phyloP scores from a whole-genome alignment of 2,329 filamentous ascomycete genomes.

The Xylariaceae sp. region DNA sequence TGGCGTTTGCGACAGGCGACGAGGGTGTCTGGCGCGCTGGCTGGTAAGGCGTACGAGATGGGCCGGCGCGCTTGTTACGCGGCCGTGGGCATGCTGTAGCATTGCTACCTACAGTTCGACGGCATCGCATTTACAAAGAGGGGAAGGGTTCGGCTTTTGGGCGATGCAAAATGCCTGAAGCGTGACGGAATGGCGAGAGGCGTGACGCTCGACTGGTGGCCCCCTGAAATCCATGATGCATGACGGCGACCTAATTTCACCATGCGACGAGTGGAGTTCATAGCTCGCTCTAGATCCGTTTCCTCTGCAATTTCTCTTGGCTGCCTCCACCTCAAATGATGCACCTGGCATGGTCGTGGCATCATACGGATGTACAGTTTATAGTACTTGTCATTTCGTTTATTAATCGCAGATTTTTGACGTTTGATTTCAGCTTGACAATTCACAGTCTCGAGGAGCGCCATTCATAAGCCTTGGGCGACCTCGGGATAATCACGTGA shows the following conservation, averaged over 20 bases:
- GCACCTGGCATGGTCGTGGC: no score
- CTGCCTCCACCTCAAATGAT: no score
- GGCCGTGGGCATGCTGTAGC: constrained; percentile 37
- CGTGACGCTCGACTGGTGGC: background rate
- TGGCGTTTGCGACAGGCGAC: constrained; percentile 36
- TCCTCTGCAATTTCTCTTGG: no score
- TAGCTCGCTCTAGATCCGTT: no score
- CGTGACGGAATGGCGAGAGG: constrained; percentile 1
- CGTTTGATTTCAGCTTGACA: no score
- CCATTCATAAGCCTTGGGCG: no score
- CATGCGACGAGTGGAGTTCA: no score
- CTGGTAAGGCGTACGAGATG: constrained; percentile 51
- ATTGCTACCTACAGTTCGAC: constrained; percentile 31
- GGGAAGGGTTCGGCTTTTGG: background rate
- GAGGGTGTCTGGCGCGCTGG: constrained; percentile 40
- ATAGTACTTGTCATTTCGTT: no score
- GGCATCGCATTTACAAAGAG: constrained; percentile 20
- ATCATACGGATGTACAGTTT: no score
- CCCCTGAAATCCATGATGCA: background rate
- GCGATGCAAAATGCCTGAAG: background rate
- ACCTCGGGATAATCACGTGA: no score
- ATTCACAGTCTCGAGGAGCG: no score
- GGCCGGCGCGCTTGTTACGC: constrained; percentile 38
- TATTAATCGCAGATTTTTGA: no score
- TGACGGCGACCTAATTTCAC: background rate